phyloP scores from a whole-genome alignment of 1,284 basidiomycete genomes.

The Ganoderma leucocontextum region DNA sequence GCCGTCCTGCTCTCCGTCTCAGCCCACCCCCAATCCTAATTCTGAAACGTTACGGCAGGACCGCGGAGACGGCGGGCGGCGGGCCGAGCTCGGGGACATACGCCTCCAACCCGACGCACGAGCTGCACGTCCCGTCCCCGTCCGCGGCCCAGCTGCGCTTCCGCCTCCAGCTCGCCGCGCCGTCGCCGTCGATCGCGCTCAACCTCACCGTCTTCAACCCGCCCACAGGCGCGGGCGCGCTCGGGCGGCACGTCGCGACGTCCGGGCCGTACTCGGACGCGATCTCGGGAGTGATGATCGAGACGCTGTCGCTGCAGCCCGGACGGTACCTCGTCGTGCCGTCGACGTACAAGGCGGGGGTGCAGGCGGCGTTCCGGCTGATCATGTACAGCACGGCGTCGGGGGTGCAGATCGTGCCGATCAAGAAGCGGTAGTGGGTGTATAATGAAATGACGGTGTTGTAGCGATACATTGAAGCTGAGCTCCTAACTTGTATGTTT shows the following conservation, averaged over 20 bases:
- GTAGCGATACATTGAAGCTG: not conserved
- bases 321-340: constrained; percentile 80
- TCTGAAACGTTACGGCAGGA: too few relatives aligned
- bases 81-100: constrained; percentile 72
- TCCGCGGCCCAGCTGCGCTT: constrained; percentile 58
- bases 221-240: constrained; percentile 29
- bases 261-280: constrained; percentile 84
- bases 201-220: constrained; percentile 69
- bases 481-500: not conserved
- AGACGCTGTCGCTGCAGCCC: constrained; percentile 55
- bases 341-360: constrained; percentile 73
- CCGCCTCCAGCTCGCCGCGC: constrained; percentile 67
- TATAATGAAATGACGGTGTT: not conserved
- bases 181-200: constrained; percentile 54
- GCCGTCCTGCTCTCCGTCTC: constrained; percentile 27
- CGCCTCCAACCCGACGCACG: constrained; percentile 72
- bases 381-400: constrained; percentile 60
- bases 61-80: constrained; percentile 63
- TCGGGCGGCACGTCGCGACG: constrained; percentile 63
- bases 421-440: not conserved
- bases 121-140: constrained; percentile 61
- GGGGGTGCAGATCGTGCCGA: constrained; percentile 30
- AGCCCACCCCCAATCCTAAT: not conserved
- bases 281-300: constrained; percentile 73
- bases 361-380: constrained; percentile 66